These are phyloP conservation scores for Phaeoacremonium minimum DNA, from an alignment of 2,329 filamentous ascomycete species.

Conservation along the genomic window DNA sequence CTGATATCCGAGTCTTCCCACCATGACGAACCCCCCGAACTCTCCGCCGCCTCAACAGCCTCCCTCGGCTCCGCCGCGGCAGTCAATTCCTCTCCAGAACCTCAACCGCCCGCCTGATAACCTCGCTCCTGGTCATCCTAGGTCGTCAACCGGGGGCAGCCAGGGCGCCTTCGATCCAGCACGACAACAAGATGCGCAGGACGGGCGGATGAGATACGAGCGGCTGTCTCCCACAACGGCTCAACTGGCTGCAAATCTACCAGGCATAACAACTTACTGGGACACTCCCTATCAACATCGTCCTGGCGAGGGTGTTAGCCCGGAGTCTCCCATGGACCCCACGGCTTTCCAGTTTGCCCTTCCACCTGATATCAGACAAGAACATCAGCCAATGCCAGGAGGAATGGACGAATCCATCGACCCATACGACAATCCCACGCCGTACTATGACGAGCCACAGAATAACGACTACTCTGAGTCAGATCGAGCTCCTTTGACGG, in stretches of 20 bases:
- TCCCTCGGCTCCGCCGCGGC: conserved; percentile 37
- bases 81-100: conserved; percentile 70
- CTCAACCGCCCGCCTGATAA: conserved; percentile 32
- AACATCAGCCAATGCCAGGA: neutral
- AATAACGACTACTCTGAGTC: conserved; percentile 45
- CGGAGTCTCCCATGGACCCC: conserved; percentile 48
- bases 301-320: conserved; percentile 27
- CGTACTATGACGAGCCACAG: conserved; percentile 35
- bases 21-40: conserved; percentile 24
- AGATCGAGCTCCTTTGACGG: conserved; percentile 54
- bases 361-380: conserved; percentile 36
- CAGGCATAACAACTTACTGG: conserved; percentile 49
- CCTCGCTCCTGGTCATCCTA: conserved; percentile 18
- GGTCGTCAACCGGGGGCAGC: conserved; percentile 17
- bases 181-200: conserved; percentile 1
- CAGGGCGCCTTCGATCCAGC: conserved; percentile 6
- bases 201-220: conserved; percentile 7
- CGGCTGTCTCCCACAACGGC: conserved; percentile 17
- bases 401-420: conserved; percentile 1
- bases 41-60: conserved; percentile 21
- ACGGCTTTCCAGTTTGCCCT: conserved; percentile 50
- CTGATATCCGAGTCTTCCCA: too few species aligned
- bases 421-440: conserved; percentile 24
- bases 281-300: conserved; percentile 37
- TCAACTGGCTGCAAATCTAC: conserved; percentile 28